Conservation (phyloP, 768 basidiomycete species). For the Calocera viscosa region DNA sequence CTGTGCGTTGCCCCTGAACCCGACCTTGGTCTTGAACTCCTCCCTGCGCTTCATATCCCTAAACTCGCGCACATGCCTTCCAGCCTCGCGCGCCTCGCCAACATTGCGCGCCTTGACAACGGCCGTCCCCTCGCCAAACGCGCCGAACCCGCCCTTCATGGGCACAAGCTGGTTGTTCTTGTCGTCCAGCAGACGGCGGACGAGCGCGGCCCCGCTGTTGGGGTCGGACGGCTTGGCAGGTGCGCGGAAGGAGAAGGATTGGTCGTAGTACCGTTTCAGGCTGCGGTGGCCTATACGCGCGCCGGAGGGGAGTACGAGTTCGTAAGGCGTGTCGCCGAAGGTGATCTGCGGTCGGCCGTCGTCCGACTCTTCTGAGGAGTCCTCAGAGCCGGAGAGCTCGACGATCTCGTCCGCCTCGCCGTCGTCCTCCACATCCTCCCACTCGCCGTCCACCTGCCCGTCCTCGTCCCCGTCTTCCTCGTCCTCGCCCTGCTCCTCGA, state of each 20-base stretch:
- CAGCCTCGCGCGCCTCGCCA: slow-evolving; percentile 92
- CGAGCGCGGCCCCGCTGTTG: slow-evolving; percentile 61
- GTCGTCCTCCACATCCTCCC: slow-evolving; percentile 21
- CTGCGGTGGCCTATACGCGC: slow-evolving; percentile 83
- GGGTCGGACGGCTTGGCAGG: slow-evolving; percentile 42
- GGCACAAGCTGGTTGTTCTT: slow-evolving; percentile 80
- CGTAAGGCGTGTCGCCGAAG: slow-evolving; percentile 68
- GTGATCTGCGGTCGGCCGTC: slow-evolving; percentile 46
- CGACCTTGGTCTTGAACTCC: slow-evolving; percentile 74
- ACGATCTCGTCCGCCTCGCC: slow-evolving; percentile 31
- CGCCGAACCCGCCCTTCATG: slow-evolving; percentile 71
- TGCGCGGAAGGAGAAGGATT: slow-evolving; percentile 48
- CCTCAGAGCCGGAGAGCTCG: slow-evolving; percentile 19
- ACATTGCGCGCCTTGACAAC: slow-evolving; percentile 82
- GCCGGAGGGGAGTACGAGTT: slow-evolving; percentile 88
- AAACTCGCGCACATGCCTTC: slow-evolving; percentile 70
- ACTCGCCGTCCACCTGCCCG: slow-evolving; percentile 27
- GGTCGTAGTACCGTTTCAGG: slow-evolving; percentile 74
- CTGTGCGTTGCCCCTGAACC: slow-evolving; percentile 67
- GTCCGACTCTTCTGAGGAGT: slow-evolving; percentile 31
- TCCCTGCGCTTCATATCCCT: slow-evolving; percentile 67
- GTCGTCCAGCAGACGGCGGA: slow-evolving; percentile 64
- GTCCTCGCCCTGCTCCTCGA: slow-evolving; percentile 24
- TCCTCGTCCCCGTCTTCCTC: slow-evolving; percentile 23
- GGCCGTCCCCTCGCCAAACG: slow-evolving; percentile 66